Conservation (phyloP, 345 rosid genomes). For the Cardamine chenopodiifolia region DNA sequence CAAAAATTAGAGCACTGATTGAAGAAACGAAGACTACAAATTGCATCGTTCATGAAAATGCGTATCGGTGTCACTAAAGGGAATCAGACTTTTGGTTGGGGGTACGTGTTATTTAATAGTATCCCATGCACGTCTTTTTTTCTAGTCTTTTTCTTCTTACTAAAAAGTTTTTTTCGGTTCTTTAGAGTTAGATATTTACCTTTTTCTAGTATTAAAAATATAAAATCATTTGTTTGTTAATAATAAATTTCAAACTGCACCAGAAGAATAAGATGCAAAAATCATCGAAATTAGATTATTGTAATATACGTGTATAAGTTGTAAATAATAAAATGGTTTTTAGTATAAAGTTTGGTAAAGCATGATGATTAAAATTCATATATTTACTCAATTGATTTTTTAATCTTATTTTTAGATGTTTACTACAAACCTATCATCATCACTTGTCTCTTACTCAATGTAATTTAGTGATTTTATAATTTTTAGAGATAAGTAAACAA, state of each 20-base stretch:
- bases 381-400: neutral
- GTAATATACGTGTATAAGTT: neutral
- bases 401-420: neutral
- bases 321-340: neutral
- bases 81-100: neutral
- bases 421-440: neutral
- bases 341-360: neutral
- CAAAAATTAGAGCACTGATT: neutral
- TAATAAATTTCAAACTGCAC: neutral
- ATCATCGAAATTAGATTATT: neutral
- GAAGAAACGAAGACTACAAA: conserved; percentile 12
- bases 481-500: neutral
- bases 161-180: neutral
- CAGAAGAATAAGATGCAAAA: neutral
- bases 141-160: neutral
- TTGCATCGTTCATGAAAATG: conserved; percentile 21
- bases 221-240: neutral
- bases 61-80: conserved; percentile 2
- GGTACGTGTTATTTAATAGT: neutral
- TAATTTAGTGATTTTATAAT: neutral
- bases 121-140: conserved; percentile 30
- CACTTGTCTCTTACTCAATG: conserved; percentile 13
- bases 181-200: conserved; percentile 1
- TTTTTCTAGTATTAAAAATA: neutral
- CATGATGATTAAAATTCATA: neutral